Evolutionary conservation across 208 protist species (phyloP).

Genomic region (Trypanosoma rangeli): DNA sequence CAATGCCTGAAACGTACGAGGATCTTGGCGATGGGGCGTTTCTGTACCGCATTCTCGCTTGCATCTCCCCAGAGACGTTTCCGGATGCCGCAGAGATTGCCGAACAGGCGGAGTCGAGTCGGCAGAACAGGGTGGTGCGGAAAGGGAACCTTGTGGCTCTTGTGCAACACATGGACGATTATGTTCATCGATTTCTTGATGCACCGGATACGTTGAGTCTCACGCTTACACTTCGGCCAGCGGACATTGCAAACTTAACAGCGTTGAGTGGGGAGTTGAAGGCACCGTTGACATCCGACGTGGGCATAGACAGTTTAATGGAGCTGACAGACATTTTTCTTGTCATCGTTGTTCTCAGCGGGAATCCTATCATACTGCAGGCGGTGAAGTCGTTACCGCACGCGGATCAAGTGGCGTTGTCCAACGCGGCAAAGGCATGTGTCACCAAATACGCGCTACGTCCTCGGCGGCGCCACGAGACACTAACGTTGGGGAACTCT

Average conservation of each 20-base stretch:
- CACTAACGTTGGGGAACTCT: slow-evolving; percentile 12
- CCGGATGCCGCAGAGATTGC: slow-evolving; percentile 28
- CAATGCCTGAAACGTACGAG: slow-evolving; percentile 22
- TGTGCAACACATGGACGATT: slow-evolving; percentile 41
- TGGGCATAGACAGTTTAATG: slow-evolving; percentile 12
- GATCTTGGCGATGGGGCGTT: slow-evolving; percentile 41
- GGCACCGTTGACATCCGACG: neutral
- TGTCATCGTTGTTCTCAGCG: slow-evolving; percentile 61
- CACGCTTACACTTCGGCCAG: slow-evolving; percentile 27
- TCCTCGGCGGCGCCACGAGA: slow-evolving; percentile 23
- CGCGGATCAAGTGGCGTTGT: slow-evolving; percentile 56
- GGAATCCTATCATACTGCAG: slow-evolving; percentile 25
- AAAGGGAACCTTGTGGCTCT: slow-evolving; percentile 46
- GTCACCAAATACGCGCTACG: slow-evolving; percentile 44
- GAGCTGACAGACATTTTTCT: slow-evolving; percentile 46
- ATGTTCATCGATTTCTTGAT: slow-evolving; percentile 37
- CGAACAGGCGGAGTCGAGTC: neutral
- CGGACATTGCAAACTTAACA: slow-evolving; percentile 10
- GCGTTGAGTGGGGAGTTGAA: neutral
- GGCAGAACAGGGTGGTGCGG: slow-evolving; percentile 24
- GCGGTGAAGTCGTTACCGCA: slow-evolving; percentile 45
- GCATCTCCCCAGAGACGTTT: slow-evolving; percentile 39
- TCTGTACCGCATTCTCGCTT: slow-evolving; percentile 45
- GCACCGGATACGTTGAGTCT: slow-evolving; percentile 32
- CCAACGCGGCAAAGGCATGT: slow-evolving; percentile 46